Percentiles rank a stretch among this genome's conserved stretches.
Conservation (phyloP, 345 rosid species). For the Gynandropsis gynandra region DNA sequence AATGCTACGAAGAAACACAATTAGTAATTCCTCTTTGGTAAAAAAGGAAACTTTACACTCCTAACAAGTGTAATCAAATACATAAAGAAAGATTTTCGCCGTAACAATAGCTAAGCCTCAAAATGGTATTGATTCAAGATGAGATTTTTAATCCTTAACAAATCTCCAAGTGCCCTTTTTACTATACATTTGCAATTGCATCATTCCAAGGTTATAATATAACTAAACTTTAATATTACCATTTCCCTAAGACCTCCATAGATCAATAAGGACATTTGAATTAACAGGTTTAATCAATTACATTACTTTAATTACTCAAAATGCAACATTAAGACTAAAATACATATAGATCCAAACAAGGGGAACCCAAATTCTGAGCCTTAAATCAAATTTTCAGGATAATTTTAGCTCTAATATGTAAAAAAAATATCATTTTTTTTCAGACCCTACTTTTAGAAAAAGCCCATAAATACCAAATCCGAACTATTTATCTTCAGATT, state of each 20-base stretch:
- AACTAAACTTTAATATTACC: too few species aligned
- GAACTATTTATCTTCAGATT: slow-evolving; percentile 1
- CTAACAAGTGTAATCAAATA: too few species aligned
- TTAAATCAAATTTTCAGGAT: slow-evolving; percentile 15
- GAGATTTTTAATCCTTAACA: neutral
- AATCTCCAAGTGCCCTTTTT: neutral
- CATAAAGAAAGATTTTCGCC: too few species aligned
- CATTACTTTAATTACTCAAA: slow-evolving; percentile 6
- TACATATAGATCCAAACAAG: slow-evolving; percentile 16
- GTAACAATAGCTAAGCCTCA: too few species aligned
- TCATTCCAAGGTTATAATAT: too few species aligned
- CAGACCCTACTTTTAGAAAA: slow-evolving; percentile 1
- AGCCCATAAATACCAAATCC: slow-evolving; percentile 12
- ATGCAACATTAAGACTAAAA: neutral
- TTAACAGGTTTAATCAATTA: slow-evolving; percentile 2
- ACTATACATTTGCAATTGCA: too few species aligned
- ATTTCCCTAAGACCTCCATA: neutral
- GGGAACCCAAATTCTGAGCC: neutral
- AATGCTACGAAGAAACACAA: too few species aligned
- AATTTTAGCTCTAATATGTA: slow-evolving; percentile 1
- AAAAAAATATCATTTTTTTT: neutral
- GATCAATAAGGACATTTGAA: slow-evolving; percentile 15
- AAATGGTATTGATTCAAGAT: neutral
- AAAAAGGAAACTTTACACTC: too few species aligned
- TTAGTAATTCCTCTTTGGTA: neutral